Conservation (phyloP, 345 rosid species). For the Salix arbutifolia region DNA sequence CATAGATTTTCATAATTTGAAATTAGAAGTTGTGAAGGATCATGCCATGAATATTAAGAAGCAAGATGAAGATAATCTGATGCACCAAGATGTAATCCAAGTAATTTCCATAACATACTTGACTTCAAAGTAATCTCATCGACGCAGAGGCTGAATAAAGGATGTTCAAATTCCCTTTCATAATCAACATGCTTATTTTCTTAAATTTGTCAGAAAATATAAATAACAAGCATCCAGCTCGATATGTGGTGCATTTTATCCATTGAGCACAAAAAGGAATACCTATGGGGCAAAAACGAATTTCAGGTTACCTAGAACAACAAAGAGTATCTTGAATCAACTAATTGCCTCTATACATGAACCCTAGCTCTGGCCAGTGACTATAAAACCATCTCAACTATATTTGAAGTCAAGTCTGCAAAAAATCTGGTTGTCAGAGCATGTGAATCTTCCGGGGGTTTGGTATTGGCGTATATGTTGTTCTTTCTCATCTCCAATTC, state of each 20-base stretch:
- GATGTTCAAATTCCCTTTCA: not conserved
- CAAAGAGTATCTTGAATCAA: not conserved
- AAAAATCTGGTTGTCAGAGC: not conserved
- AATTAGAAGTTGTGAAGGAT: not conserved
- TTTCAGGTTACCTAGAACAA: not conserved
- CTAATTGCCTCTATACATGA: not conserved
- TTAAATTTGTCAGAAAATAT: not conserved
- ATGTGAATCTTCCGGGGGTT: not conserved
- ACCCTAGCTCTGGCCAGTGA: not conserved
- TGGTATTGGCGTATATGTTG: not conserved
- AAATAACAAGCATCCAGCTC: not conserved
- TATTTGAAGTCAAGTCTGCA: not conserved
- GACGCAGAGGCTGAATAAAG: not conserved
- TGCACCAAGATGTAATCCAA: not conserved
- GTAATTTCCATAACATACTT: not conserved
- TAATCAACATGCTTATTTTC: not conserved
- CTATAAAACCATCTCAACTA: not conserved
- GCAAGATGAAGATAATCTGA: not conserved
- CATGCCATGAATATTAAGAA: constrained; percentile 1
- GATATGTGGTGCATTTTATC: not conserved
- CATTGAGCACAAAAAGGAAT: not conserved
- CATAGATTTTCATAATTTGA: constrained; percentile 2
- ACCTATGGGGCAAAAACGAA: not conserved
- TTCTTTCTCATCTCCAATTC: not conserved
- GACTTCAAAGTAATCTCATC: not conserved